Evolutionary conservation across 2,329 filamentous ascomycete species (phyloP).

Genomic region (Phaeosphaeriaceae sp.): DNA sequence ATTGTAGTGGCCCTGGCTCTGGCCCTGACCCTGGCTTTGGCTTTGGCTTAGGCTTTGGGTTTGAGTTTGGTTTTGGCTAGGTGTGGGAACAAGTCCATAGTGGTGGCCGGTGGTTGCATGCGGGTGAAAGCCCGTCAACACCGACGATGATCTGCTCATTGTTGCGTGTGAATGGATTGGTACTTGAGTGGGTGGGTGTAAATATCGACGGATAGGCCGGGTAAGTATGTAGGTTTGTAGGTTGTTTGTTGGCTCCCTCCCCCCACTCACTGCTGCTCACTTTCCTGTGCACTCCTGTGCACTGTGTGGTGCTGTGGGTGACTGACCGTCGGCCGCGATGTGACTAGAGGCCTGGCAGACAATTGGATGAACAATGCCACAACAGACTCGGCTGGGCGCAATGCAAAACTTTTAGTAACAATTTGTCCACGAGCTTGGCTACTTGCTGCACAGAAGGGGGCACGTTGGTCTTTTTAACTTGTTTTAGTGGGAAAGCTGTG

Average conservation of each 20-base stretch:
- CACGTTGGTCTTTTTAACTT: constrained; percentile 43
- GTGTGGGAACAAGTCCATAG: constrained; percentile 27
- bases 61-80: neutral
- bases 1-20: constrained; percentile 29
- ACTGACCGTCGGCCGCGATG: constrained; percentile 28
- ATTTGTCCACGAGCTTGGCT: constrained; percentile 38
- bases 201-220: too few species aligned
- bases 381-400: constrained; percentile 41
- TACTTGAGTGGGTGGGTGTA: too few species aligned
- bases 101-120: constrained; percentile 15
- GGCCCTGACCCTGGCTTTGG: neutral
- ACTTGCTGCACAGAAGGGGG: constrained; percentile 37
- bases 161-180: constrained; percentile 4
- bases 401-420: constrained; percentile 28
- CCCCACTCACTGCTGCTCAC: too few species aligned
- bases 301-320: constrained; percentile 16
- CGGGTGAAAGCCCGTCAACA: constrained; percentile 36
- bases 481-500: too few species aligned
- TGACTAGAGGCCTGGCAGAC: constrained; percentile 30
- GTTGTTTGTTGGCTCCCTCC: too few species aligned
- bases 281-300: too few species aligned
- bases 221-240: too few species aligned
- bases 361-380: constrained; percentile 42
- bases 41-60: too few species aligned
- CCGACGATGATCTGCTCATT: constrained; percentile 39